Base-by-base conservation (phyloP, 2,329 filamentous ascomycete genomes). In the Colletotrichum coccodes region DNA sequence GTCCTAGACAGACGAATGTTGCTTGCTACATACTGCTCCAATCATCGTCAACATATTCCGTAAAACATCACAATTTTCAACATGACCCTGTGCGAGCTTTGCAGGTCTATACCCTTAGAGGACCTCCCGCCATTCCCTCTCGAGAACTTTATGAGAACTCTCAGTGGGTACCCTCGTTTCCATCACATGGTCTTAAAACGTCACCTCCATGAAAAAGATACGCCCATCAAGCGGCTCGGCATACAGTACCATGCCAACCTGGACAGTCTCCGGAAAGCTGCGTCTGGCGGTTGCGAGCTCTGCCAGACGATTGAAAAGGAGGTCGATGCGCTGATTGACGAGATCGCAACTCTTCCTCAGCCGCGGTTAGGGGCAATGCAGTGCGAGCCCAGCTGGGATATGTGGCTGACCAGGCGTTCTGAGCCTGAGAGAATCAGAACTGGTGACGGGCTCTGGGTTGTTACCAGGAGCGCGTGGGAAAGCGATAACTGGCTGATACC, bases 371-470 rank as follows among this genome's bases (percentile, higher is more conserved):
- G 52, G 2, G 6, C 14, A 2, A 30, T 32, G 23, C 44, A n/a
- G 12, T 46, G 28, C 14, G 21, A 50, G 21, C 64, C 64, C 26
- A 40, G 34, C 23, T 68, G 64, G 64, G 52, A 64, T 30, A 68
- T 68, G 59, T 68, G 64, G 64, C 9, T 64, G 36, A 58, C 59
- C 14, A 42, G 36, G 26, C 59, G 64, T 14, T 34, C 40, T 9
- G n/a, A 32, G 11, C 16, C 53, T 2, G 18, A 32, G 12, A 23
- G 23, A 18, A n/a, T 14, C 18, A 44, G 40, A n/a, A n/a, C n/a
- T n/a, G 64, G 64, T 32, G 59, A 67, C 23, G 64, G 64, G 1
- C 46, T 67, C 12, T 67, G 64, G 64, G 64, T 63, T 11, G 58
- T 67, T 7, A 57, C 23, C 14, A 50, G 58, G 12, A 63, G 64